Evolutionary conservation across 306 rosid species (phyloP).

Genomic region (Mimosa bimucronata): DNA sequence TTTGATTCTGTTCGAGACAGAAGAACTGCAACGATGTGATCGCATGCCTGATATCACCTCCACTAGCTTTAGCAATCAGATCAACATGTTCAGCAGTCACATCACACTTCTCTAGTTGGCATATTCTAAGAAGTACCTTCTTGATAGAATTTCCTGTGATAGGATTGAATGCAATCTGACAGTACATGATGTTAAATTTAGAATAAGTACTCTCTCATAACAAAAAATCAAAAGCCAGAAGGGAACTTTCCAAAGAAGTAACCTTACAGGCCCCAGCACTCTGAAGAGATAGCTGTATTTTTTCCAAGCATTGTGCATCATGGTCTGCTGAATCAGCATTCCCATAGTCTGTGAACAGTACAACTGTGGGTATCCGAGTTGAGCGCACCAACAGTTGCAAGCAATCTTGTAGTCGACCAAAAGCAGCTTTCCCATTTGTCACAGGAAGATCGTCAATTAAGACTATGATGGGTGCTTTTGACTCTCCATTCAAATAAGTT

Average conservation of each 20-base stretch:
- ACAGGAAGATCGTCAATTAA: constrained; percentile 90
- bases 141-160: constrained; percentile 73
- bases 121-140: constrained; percentile 69
- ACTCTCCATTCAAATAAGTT: constrained; percentile 51
- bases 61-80: constrained; percentile 86
- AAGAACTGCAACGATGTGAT: constrained; percentile 86
- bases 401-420: constrained; percentile 68
- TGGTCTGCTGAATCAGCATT: constrained; percentile 73
- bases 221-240: constrained; percentile 21
- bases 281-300: constrained; percentile 70
- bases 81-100: constrained; percentile 68
- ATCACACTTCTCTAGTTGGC: constrained; percentile 69
- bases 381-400: constrained; percentile 69
- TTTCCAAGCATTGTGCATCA: constrained; percentile 56
- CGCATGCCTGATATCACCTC: constrained; percentile 97
- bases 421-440: constrained; percentile 66
- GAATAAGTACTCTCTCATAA: constrained; percentile 31
- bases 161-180: constrained; percentile 90
- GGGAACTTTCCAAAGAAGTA: constrained; percentile 56
- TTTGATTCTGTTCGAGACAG: constrained; percentile 61
- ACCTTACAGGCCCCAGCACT: constrained; percentile 98
- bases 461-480: constrained; percentile 69
- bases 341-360: constrained; percentile 70
- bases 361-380: constrained; percentile 79
- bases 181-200: constrained; percentile 40